These are phyloP conservation scores for Eutypella sp. DNA, from an alignment of 2,329 filamentous ascomycete genomes.

Conservation along the genomic window DNA sequence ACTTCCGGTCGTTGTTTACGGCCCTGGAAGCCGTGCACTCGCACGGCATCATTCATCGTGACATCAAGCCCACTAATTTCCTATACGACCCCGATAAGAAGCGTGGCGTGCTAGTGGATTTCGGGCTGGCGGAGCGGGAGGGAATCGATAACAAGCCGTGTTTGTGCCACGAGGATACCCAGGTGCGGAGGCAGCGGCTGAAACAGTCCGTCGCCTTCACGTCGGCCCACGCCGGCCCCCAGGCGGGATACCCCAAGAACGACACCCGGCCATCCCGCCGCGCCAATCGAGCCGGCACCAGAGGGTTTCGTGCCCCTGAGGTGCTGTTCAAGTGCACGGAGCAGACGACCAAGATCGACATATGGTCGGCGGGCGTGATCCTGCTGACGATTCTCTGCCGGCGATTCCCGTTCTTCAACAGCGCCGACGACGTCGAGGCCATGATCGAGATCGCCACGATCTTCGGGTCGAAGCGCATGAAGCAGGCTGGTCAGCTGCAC, in stretches of 20 bases:
- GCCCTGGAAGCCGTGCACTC: conserved; percentile 80
- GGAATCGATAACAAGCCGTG: conserved; percentile 75
- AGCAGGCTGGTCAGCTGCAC: conserved; percentile 73
- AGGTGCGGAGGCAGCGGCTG: conserved; percentile 57
- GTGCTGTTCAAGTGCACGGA: conserved; percentile 96
- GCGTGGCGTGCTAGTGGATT: conserved; percentile 93
- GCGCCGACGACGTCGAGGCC: conserved; percentile 94
- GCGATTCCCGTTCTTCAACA: conserved; percentile 98
- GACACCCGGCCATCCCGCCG: conserved; percentile 83
- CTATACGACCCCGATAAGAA: conserved; percentile 78
- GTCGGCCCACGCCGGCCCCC: conserved; percentile 47
- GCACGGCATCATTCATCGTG: conserved; percentile 81
- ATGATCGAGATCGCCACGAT: conserved; percentile 97
- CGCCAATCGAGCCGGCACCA: conserved; percentile 89
- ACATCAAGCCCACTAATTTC: conserved; percentile 98
- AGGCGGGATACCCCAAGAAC: conserved; percentile 76
- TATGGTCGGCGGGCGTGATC: conserved; percentile 97
- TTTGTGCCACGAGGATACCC: conserved; percentile 65
- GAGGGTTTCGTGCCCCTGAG: conserved; percentile 93
- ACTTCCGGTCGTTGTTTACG: conserved; percentile 82
- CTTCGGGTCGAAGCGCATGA: conserved; percentile 83
- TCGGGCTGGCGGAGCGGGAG: conserved; percentile 87
- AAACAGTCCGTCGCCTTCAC: conserved; percentile 47
- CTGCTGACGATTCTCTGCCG: conserved; percentile 88
- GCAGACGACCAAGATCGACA: conserved; percentile 89